These are phyloP conservation scores for Coemansia sp. DNA, from an alignment of 192 early-diverging fungal genomes.

Conservation along the genomic window DNA sequence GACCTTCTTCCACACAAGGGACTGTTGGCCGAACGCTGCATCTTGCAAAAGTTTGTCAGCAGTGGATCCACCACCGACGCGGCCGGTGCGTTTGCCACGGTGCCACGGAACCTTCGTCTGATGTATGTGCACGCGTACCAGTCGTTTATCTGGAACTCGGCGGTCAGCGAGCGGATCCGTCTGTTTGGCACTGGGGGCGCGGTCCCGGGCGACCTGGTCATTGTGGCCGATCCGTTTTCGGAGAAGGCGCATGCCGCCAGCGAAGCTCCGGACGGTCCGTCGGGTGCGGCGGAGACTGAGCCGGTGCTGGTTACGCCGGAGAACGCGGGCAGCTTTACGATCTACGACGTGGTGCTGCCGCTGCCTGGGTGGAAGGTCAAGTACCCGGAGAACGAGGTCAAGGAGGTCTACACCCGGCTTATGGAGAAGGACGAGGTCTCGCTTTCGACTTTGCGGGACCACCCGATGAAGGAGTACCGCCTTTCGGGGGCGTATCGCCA, in stretches of 20 bases:
- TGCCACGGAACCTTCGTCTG: conserved; percentile 76
- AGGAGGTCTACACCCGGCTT: conserved; percentile 56
- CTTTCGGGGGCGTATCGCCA: conserved; percentile 63
- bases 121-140: conserved; percentile 99
- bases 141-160: conserved; percentile 88
- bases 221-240: conserved; percentile 14
- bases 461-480: conserved; percentile 57
- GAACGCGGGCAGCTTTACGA: conserved; percentile 62
- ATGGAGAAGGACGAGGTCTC: conserved; percentile 73
- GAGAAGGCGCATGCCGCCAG: conserved; percentile 6
- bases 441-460: conserved; percentile 55
- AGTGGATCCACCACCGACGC: conserved; percentile 43
- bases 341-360: conserved; percentile 90
- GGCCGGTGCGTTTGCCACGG: conserved; percentile 59
- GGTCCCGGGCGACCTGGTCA: conserved; percentile 83
- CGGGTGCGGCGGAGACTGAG: not conserved
- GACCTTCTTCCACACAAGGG: conserved; percentile 59
- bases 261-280: not conserved
- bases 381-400: conserved; percentile 75
- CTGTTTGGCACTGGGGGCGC: conserved; percentile 58
- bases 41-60: conserved; percentile 57
- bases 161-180: conserved; percentile 66
- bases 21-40: conserved; percentile 63
- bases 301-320: conserved; percentile 61
- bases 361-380: conserved; percentile 72